A percentile compares a stretch with the other conserved stretches of the same genome.
These are phyloP conservation scores for Picea glauca DNA, from an alignment of 75 land plant genomes.

Conservation along the genomic window DNA sequence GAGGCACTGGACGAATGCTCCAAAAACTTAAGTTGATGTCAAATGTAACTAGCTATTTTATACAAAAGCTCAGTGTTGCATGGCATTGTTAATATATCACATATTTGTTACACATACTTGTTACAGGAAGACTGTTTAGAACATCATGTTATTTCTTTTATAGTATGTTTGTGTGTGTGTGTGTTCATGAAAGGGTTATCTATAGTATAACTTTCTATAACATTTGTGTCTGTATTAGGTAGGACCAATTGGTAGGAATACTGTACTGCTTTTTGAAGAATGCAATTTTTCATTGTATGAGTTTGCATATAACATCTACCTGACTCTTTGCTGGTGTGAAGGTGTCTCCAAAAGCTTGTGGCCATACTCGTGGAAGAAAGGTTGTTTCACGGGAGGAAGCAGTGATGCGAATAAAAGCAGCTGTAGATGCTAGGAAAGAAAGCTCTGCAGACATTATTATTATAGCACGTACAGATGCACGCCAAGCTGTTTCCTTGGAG, in stretches of 20 bases:
- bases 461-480: slow-evolving; percentile 92
- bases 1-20: too few relatives aligned
- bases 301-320: background rate
- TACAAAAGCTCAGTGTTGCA: too few relatives aligned
- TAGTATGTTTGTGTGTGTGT: background rate
- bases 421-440: slow-evolving; percentile 90
- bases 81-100: too few relatives aligned
- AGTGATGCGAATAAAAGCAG: slow-evolving; percentile 84
- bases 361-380: slow-evolving; percentile 87
- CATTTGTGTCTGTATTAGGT: background rate
- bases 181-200: background rate
- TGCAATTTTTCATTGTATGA: background rate
- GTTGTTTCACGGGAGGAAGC: slow-evolving; percentile 96
- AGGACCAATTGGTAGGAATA: background rate
- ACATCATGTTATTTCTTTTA: background rate
- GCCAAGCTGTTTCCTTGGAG: slow-evolving; percentile 87
- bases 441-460: slow-evolving; percentile 86
- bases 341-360: slow-evolving; percentile 99
- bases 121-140: background rate
- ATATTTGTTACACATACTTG: background rate
- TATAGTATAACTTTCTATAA: background rate
- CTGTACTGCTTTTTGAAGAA: background rate
- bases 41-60: too few relatives aligned
- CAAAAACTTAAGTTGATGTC: too few relatives aligned
- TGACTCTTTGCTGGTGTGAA: slow-evolving; percentile 17